Conservation (phyloP, 169 alveolate species). For the Perkinsus olseni region DNA sequence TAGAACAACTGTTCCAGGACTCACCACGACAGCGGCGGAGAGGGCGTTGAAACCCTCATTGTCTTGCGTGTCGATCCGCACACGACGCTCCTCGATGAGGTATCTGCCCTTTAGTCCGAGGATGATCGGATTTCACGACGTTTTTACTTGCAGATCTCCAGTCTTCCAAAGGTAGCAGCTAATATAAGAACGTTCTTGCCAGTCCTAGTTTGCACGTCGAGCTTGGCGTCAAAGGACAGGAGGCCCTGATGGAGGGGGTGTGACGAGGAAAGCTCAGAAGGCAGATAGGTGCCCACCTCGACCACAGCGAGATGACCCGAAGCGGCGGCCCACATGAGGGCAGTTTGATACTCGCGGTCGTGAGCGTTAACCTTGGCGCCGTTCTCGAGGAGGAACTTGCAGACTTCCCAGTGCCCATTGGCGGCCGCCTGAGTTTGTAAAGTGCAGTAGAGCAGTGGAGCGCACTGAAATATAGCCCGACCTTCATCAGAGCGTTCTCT, state of each 20-base stretch:
- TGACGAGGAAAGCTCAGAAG: too few species aligned
- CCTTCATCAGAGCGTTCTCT: conserved; percentile 1
- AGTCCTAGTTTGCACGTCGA: not conserved
- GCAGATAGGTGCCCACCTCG: too few species aligned
- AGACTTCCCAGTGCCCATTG: conserved; percentile 8
- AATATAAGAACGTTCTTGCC: not conserved
- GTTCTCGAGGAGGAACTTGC: conserved; percentile 7
- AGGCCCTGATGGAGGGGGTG: too few species aligned
- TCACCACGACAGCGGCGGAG: not conserved
- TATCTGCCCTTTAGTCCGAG: not conserved
- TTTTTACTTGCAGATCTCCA: not conserved
- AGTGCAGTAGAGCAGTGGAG: not conserved
- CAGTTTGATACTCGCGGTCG: conserved; percentile 8
- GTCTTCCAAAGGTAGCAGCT: not conserved
- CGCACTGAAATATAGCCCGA: not conserved
- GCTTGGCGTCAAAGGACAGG: conserved; percentile 8
- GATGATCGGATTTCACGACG: not conserved
- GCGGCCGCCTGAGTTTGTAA: not conserved
- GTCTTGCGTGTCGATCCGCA: not conserved
- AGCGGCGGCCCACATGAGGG: conserved; percentile 9
- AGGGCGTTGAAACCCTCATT: conserved; percentile 7
- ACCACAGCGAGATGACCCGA: not conserved
- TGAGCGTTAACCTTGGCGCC: conserved; percentile 10
- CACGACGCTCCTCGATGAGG: not conserved
- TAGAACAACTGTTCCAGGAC: not conserved